Evolutionary conservation across 2,329 filamentous ascomycete species (phyloP), one percentile per base, ranked within the genome.

Genomic region (Aspergillus luchuensis): DNA sequence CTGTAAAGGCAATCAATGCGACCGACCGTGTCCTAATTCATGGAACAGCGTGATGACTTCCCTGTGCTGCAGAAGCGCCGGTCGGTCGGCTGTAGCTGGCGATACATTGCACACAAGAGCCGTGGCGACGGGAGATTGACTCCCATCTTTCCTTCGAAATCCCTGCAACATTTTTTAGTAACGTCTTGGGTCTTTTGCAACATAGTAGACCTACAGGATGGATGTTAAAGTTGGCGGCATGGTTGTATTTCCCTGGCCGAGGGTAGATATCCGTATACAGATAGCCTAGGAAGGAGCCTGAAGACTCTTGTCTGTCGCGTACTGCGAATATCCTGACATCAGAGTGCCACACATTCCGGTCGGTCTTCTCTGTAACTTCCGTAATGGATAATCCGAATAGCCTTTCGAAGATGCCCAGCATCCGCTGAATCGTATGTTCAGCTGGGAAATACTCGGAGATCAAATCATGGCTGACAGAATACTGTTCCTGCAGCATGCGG

Each of bases 201-300:
- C 19, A 13, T 4, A 21, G 13, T 8, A 2, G 23, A 30, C 39
- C 4, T 45, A 56, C 53, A 5, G 53, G 53, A 21, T 47, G 43
- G 25, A 56, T 47, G 8, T 56, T 21, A 15, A 56, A 56, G 21
- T 56, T 56, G 17, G 53, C 53, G n/a, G 53, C 53, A n/a, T 56
- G 53, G 39, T 56, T 56, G 41, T 56, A 56, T 41, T 56, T 56
- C 4, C 53, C 53, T 11, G 17, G 8, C 17, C 53, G 53, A 7
- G 53, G 53, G 25, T 56, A 56, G 38, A 56, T 43, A 10, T 56
- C 53, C 8, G 19, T 45, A 17, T 56, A 56, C 1, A 47, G 53
- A 10, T 45, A 45, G 10, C 53, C 53, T 25, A 56, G 41, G 15
- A 56, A 30, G 21, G 53, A 36, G 4, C 2, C 5, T 36, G 11